phyloP scores from a whole-genome alignment of 148 eudicot genomes.

The Mesembryanthemum crystallinum region DNA sequence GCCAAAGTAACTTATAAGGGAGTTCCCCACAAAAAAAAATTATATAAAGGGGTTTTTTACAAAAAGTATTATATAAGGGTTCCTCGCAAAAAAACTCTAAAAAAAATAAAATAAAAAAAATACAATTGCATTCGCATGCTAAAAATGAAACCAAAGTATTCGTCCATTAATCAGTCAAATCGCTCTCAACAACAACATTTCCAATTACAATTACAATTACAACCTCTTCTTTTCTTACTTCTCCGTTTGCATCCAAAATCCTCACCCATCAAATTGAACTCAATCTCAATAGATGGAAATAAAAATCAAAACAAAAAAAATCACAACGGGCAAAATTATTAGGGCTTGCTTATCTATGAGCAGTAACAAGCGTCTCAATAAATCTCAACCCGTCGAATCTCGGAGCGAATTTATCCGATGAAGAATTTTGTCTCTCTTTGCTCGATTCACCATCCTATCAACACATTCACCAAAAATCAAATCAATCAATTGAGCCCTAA shows the following conservation, averaged over 20 bases:
- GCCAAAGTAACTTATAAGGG: too few species aligned
- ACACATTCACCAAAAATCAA: neutral
- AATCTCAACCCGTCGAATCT: conserved; percentile 47
- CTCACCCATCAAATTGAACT: neutral
- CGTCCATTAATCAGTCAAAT: neutral
- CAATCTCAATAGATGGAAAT: neutral
- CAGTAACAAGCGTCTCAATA: conserved; percentile 46
- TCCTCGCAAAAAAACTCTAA: too few species aligned
- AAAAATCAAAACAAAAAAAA: neutral
- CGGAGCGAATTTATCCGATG: conserved; percentile 43
- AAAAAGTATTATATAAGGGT: too few species aligned
- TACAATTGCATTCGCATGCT: too few species aligned
- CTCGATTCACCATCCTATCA: neutral
- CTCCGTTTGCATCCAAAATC: neutral
- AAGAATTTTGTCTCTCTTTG: conserved; percentile 7
- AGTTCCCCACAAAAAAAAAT: too few species aligned
- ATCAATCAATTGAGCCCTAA: too few species aligned
- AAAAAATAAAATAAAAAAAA: too few species aligned
- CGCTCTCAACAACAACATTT: too few species aligned
- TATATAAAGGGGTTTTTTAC: too few species aligned
- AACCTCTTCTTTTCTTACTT: too few species aligned
- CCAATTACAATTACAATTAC: neutral
- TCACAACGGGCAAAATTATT: too few species aligned
- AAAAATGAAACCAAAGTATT: neutral
- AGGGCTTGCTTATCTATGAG: conserved; percentile 32